These are phyloP conservation scores for Sphaerulina populicola DNA, from an alignment of 2,329 filamentous ascomycete genomes.

Conservation along the genomic window DNA sequence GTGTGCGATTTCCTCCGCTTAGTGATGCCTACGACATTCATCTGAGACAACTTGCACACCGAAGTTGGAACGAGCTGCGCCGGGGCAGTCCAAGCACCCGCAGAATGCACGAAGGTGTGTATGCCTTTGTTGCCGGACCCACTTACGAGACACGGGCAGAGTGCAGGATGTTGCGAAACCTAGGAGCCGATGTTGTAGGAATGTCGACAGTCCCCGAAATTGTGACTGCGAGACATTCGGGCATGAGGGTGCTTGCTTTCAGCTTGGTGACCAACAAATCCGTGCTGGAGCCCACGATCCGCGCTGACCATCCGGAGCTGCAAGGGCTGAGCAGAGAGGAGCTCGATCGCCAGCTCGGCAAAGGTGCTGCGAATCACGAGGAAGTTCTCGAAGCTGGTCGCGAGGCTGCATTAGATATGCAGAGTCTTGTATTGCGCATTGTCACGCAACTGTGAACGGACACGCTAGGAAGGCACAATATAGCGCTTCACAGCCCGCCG, in stretches of 20 bases:
- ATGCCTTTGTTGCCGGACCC: constrained; percentile 57
- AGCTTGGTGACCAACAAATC: constrained; percentile 59
- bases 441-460: constrained; percentile 34
- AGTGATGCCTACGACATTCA: constrained; percentile 60
- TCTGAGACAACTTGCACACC: constrained; percentile 50
- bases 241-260: constrained; percentile 55
- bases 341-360: constrained; percentile 48
- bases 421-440: constrained; percentile 44
- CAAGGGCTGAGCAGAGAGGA: constrained; percentile 44
- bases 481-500: not conserved
- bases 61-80: constrained; percentile 47
- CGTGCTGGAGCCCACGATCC: constrained; percentile 50
- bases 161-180: constrained; percentile 51
- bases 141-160: constrained; percentile 60
- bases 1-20: constrained; percentile 54
- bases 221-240: constrained; percentile 55
- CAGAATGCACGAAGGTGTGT: constrained; percentile 55
- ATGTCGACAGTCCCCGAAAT: constrained; percentile 65
- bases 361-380: constrained; percentile 56
- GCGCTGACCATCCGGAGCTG: constrained; percentile 50
- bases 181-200: constrained; percentile 61
- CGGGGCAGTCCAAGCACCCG: constrained; percentile 39
- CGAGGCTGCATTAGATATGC: constrained; percentile 55
- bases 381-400: constrained; percentile 57
- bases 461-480: constrained; percentile 2